Evolutionary conservation across 2,329 filamentous ascomycete genomes (phyloP), one percentile per base, ranked within the genome.

Genomic region (Pestalotiopsis sp.): DNA sequence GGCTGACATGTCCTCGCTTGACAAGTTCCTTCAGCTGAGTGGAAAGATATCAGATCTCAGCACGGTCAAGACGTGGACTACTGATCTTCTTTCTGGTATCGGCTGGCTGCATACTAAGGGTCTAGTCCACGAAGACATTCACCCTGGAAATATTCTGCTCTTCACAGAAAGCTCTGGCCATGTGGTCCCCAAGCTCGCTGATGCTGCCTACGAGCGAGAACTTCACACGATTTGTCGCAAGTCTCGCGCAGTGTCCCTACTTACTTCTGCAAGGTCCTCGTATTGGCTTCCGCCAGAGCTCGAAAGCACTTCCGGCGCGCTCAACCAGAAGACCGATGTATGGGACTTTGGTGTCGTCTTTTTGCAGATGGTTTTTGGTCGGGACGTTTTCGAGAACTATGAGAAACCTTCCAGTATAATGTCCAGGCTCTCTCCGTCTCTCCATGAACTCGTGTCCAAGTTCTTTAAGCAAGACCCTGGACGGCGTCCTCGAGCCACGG

Each of bases 341-440:
- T 99, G 96, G 96, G 93, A 98, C 73, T 90, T 99, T 75, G 96
- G 96, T 4, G 89, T 98, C 38, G 88, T 98, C 4, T 93, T 98
- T 74, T 80, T 97, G 52, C 95, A 99, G 78, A 98, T 98, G 94
- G 88, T 96, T 3, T 95, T 98, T 78, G 96, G 96, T 2, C 85
- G 94, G 41, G 90, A 94, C 72, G 88, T 94, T 6, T 85, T 92
- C 20, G 86, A 91, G 69, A 92, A 91, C 69, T 95, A 96, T 78
- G 90, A 91, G 17, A 97, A 94, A 0, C 95, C 95, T 1, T 88
- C 87, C 68, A 88, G 90, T 57, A 81, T 97, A 65, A 90, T 93
- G 77, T 90, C 91, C 13, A 89, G 90, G 1, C 81, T 95, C 41
- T 86, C 88, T 9, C 87, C 90, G 60, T 86, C 94, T 4, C 82